Evolutionary conservation across 768 basidiomycete genomes (phyloP).

Genomic region (Naganishia vaughanmartiniae): DNA sequence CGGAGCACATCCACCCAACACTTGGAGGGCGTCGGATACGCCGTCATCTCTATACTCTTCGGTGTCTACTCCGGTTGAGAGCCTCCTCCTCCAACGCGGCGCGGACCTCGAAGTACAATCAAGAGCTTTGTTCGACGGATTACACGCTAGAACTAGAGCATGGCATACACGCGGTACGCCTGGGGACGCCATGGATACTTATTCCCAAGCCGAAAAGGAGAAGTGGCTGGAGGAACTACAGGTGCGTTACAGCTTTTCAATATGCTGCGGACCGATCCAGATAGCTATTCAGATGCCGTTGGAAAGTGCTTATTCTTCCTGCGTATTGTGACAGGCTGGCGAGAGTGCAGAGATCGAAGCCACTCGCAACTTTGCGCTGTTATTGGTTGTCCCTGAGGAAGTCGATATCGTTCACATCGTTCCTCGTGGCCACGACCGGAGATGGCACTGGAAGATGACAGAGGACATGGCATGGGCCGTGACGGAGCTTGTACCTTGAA

Average conservation of each 20-base stretch:
- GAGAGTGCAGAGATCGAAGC: background rate
- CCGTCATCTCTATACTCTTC: background rate
- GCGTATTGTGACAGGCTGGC: background rate
- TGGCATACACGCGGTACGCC: constrained; percentile 13
- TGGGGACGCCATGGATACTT: background rate
- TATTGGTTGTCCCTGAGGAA: constrained; percentile 22
- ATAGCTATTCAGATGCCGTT: background rate
- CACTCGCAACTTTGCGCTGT: constrained; percentile 22
- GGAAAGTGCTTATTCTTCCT: background rate
- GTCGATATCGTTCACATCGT: constrained; percentile 26
- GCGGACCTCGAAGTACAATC: constrained; percentile 7
- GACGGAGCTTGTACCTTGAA: constrained; percentile 5
- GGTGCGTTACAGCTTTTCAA: constrained; percentile 4
- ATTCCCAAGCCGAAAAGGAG: background rate
- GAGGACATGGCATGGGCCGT: constrained; percentile 14
- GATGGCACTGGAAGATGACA: constrained; percentile 21
- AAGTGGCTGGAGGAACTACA: constrained; percentile 6
- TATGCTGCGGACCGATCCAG: background rate
- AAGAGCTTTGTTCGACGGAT: background rate
- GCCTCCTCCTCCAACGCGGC: background rate
- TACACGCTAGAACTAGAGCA: constrained; percentile 2
- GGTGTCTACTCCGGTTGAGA: background rate
- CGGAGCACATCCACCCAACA: background rate
- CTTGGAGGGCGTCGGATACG: background rate
- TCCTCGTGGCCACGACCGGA: constrained; percentile 3